Conservation (phyloP, 2,329 filamentous ascomycete species). For the Pestalotiopsis fici region DNA sequence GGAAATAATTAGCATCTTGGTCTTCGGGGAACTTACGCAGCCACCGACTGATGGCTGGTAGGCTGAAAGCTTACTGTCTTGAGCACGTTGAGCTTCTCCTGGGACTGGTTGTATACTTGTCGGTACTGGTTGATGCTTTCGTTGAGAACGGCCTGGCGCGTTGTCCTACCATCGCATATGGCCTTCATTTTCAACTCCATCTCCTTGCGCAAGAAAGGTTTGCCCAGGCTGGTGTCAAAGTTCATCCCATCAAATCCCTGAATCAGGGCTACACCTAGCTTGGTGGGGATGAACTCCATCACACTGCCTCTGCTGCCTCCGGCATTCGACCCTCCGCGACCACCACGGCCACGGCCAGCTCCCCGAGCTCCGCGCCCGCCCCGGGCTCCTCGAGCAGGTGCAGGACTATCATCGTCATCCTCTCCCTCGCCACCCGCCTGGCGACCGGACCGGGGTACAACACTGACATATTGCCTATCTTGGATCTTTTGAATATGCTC, state of each 20-base stretch:
- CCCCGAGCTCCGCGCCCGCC: constrained; percentile 52
- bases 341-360: constrained; percentile 44
- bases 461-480: constrained; percentile 80
- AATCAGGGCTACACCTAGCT: constrained; percentile 86
- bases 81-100: constrained; percentile 70
- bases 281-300: constrained; percentile 90
- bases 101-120: constrained; percentile 80
- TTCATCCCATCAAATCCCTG: constrained; percentile 95
- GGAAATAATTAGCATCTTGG: background rate
- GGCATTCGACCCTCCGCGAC: constrained; percentile 38
- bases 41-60: background rate
- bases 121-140: constrained; percentile 87
- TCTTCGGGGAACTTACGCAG: background rate
- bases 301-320: constrained; percentile 51
- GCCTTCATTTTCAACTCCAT: constrained; percentile 98
- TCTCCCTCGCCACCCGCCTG: constrained; percentile 32
- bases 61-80: constrained; percentile 52
- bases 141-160: constrained; percentile 72
- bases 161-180: constrained; percentile 86
- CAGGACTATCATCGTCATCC: constrained; percentile 39
- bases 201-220: constrained; percentile 94
- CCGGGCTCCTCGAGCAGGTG: constrained; percentile 39
- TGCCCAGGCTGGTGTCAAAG: constrained; percentile 88
- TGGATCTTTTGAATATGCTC: constrained; percentile 98
- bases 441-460: constrained; percentile 47